Evolutionary conservation across 805 yeast species (phyloP), one percentile per base, ranked within the genome.

Genomic region (Saturnispora silvae): DNA sequence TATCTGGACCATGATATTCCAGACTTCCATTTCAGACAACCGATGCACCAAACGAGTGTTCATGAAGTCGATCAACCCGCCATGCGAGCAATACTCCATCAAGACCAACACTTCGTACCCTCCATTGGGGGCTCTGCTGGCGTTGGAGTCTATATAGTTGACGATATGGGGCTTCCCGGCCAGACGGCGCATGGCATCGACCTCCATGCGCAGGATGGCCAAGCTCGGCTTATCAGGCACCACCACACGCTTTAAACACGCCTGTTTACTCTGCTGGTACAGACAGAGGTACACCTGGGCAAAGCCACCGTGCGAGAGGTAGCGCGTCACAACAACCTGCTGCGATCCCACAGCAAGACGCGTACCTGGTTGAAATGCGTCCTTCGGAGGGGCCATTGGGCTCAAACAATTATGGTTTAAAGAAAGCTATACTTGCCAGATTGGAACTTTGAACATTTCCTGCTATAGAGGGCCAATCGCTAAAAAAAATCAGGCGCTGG

Each of bases 31-130:
- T 53, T 82, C 94, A 1, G 74, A 72, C 36, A 82, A 62, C 52
- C 81, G 69, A 45, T 77, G 68, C 19, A 72, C 74, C 42, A 82
- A 56, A 45, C 89, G 61, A 4, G 82, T 63, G 53, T 82, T 82
- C 86, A 82, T 78, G 48, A 78, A 77, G 53, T 81, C 92, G 31
- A 82, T 81, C 40, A 82, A 60, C 1, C 92, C 87, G 42, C 81
- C 78, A 13, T 72, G 68, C 5, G 79, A 68, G 53, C 94, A 82
- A 48, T 73, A 77, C 50, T 82, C 94, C 94, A 82, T 82, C 35
- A 82, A 59, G 13, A 82, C 61, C 43, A 81, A 77, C 34, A 82
- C 94, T 54, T 81, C 94, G 48, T 81, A 82, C 35, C 47, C 45
- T 11, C 35, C 20, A 3, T 72, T 51, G 24, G 24, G 10, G 10